These are phyloP conservation scores for Trichoderma endophyticum DNA, from an alignment of 2,329 filamentous ascomycete species.

Conservation along the genomic window DNA sequence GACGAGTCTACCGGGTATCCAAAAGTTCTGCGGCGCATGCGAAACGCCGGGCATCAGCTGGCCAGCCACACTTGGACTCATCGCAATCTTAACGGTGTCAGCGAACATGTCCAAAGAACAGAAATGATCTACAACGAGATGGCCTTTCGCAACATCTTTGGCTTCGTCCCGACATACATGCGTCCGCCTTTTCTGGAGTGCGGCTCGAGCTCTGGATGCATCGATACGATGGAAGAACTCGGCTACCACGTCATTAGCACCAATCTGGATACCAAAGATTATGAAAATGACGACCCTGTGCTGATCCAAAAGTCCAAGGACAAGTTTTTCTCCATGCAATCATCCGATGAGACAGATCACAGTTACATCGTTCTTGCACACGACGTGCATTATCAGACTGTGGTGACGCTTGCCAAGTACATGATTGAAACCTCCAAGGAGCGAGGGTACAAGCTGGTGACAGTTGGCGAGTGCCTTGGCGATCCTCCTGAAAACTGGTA, in stretches of 20 bases:
- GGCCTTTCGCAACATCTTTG: slow-evolving; percentile 42
- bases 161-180: slow-evolving; percentile 43
- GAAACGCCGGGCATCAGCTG: slow-evolving; percentile 44
- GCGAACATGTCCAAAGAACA: slow-evolving; percentile 32
- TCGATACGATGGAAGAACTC: slow-evolving; percentile 35
- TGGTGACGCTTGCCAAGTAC: slow-evolving; percentile 39
- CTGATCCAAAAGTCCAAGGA: slow-evolving; percentile 47
- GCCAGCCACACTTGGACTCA: slow-evolving; percentile 49
- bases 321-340: slow-evolving; percentile 36
- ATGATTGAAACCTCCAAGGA: slow-evolving; percentile 42
- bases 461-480: slow-evolving; percentile 56
- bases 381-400: slow-evolving; percentile 49
- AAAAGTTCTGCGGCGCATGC: slow-evolving; percentile 40
- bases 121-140: slow-evolving; percentile 47
- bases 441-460: slow-evolving; percentile 47
- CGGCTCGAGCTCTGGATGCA: slow-evolving; percentile 38
- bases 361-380: slow-evolving; percentile 53
- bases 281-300: slow-evolving; percentile 48
- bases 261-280: slow-evolving; percentile 61
- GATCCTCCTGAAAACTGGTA: slow-evolving; percentile 54
- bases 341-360: slow-evolving; percentile 27
- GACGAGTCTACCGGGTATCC: slow-evolving; percentile 33
- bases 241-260: slow-evolving; percentile 57
- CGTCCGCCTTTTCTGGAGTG: slow-evolving; percentile 46
- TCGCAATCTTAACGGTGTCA: slow-evolving; percentile 38